Percentiles rank a stretch among this genome's conserved stretches.
Conservation (phyloP, 805 yeast genomes). For the Blastobotrys muscicola region DNA sequence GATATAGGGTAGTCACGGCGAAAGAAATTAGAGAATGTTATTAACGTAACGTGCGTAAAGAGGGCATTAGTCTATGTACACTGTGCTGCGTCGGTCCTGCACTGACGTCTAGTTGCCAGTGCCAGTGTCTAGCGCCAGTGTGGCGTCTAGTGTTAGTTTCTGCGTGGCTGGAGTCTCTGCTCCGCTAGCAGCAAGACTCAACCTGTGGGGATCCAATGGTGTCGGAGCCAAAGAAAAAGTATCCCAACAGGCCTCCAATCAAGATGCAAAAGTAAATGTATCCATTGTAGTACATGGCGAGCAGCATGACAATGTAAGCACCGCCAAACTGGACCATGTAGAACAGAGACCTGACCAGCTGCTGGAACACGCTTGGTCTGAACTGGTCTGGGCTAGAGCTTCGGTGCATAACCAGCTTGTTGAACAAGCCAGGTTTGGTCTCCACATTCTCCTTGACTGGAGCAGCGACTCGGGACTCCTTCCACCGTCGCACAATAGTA, state of each 20-base stretch:
- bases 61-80: too few species aligned
- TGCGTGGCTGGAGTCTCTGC: too few species aligned
- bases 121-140: too few species aligned
- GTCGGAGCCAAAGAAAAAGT: conserved; percentile 43
- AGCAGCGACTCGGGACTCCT: conserved; percentile 5
- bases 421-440: neutral
- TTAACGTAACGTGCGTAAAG: too few species aligned
- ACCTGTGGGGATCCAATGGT: conserved; percentile 2
- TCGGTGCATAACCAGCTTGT: neutral
- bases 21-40: too few species aligned
- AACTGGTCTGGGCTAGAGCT: conserved; percentile 3
- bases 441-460: conserved; percentile 12
- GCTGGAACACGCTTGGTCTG: conserved; percentile 41
- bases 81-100: too few species aligned
- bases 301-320: conserved; percentile 56
- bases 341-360: conserved; percentile 38
- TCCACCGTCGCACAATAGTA: conserved; percentile 19
- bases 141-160: too few species aligned
- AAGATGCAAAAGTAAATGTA: conserved; percentile 55
- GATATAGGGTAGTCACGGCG: too few species aligned
- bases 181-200: too few species aligned
- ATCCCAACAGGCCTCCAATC: conserved; percentile 52
- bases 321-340: conserved; percentile 55
- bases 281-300: conserved; percentile 70
- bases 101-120: too few species aligned